These are phyloP conservation scores for Cordyceps cateniannulata DNA, from an alignment of 2,329 filamentous ascomycete species.

Conservation along the genomic window DNA sequence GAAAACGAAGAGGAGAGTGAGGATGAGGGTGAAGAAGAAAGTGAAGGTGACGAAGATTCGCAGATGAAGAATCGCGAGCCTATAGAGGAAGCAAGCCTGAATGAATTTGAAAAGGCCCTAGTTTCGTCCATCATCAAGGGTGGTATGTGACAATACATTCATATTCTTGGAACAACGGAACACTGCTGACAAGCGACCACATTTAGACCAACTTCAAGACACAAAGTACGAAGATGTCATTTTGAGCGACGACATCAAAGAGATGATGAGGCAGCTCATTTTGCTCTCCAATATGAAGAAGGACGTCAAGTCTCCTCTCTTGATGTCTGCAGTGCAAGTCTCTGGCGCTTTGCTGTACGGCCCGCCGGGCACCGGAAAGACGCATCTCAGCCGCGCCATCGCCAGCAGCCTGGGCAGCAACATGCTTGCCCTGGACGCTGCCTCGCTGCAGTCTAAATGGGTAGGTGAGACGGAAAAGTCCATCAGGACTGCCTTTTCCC, in stretches of 20 bases:
- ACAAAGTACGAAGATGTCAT: constrained; percentile 2
- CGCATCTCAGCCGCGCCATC: constrained; percentile 18
- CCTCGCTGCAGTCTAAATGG: constrained; percentile 14
- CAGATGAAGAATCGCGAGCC: neutral
- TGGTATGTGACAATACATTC: neutral
- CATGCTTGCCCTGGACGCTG: constrained; percentile 19
- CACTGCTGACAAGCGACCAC: neutral
- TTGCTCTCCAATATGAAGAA: neutral
- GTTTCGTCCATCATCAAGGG: neutral
- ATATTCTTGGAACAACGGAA: neutral
- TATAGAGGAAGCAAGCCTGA: neutral
- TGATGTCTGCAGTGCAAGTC: constrained; percentile 3
- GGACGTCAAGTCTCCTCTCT: neutral
- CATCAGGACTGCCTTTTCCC: constrained; percentile 22
- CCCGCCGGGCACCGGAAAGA: constrained; percentile 26
- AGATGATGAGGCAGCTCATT: neutral
- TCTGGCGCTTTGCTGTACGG: constrained; percentile 23
- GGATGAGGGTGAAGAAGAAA: neutral
- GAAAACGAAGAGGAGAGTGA: neutral
- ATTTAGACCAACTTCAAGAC: neutral
- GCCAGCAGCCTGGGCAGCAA: constrained; percentile 16
- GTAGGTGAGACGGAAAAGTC: constrained; percentile 22
- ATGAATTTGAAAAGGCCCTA: neutral
- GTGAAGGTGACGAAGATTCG: neutral
- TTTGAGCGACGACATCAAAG: neutral